Base-by-base conservation (phyloP, 1,284 basidiomycete species). In the Volvariella volvacea region DNA sequence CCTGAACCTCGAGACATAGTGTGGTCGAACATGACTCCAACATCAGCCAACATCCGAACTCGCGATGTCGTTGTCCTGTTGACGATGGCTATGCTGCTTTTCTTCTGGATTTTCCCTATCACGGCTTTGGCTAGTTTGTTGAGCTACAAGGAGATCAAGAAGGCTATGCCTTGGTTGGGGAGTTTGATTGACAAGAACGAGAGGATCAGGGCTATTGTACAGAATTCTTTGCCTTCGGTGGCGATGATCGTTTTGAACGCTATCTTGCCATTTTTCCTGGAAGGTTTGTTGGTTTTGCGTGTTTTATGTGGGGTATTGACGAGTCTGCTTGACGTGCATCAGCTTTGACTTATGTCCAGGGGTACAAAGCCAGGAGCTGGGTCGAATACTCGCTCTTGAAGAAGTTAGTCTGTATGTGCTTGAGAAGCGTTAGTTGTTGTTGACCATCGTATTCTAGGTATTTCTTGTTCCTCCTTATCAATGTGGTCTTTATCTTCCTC, bases 1-100 rank as follows among this genome's bases (percentile, higher is more conserved):
- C 94, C 93, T 0, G 95, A 99, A 60, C 95, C 95, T 7, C 78
- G 95, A 37, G 95, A 99, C 61, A 89, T 99, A 47, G 81, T 97
- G 15, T 99, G 95, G 96, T 73, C 80, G 34, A 94, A 92, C 55
- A 85, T 98, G 65, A 71, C 79, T 1, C 78, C 86, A 46, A 76
- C 84, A 0, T 64, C 71, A 3, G 60, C 71, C 25, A 67, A 76
- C 25, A 66, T 79, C 9, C 71, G 79, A 38, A 71, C 81, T 3
- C 78, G 92, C 16, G 78, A 88, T 43, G 48, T 83, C 19, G 59
- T 93, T 7, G 84, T 93, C 2, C 68, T 91, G 21, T 74, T 60
- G 3, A 67, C 80, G 15, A 86, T 92, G 66, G 70, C 63, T 0
- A 47, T 90, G 1, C 69, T 94, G 14, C 71, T 94, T 52, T 80